Conservation (phyloP, 345 rosid species). For the Eucalyptus curtisii region DNA sequence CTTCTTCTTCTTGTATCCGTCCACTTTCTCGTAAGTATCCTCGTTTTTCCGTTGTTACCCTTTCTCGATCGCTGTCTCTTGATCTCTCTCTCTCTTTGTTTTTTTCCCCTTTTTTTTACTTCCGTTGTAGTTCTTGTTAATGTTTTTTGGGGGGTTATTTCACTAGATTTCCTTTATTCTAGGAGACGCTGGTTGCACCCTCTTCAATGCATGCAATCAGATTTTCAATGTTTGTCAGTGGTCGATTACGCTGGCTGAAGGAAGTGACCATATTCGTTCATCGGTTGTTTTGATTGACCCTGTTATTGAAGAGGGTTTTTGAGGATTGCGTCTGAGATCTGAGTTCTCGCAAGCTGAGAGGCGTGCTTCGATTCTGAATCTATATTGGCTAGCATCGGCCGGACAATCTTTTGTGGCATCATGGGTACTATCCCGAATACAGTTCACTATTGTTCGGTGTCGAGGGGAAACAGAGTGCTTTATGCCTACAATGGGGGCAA, state of each 20-base stretch:
- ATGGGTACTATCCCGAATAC: constrained; percentile 58
- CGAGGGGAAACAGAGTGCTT: constrained; percentile 34
- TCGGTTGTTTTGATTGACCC: background rate
- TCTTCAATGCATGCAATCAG: background rate
- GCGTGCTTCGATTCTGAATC: background rate
- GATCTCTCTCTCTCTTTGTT: background rate
- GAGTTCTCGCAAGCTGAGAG: background rate
- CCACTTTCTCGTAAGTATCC: background rate
- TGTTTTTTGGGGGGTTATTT: background rate
- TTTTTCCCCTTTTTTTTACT: background rate
- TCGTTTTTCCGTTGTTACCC: background rate
- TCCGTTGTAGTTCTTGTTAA: background rate
- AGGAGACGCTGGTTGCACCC: background rate
- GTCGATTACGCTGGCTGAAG: background rate
- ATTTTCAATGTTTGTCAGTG: background rate
- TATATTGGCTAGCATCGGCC: background rate
- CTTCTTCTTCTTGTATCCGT: background rate
- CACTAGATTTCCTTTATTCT: background rate
- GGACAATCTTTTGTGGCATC: background rate
- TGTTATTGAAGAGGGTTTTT: background rate
- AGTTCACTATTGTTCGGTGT: constrained; percentile 65
- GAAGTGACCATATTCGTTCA: background rate
- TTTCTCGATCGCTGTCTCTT: background rate
- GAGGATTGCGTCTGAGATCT: background rate
- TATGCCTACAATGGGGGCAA: constrained; percentile 51